Base-by-base conservation (phyloP, 345 rosid genomes). In the Dimocarpus longan region DNA sequence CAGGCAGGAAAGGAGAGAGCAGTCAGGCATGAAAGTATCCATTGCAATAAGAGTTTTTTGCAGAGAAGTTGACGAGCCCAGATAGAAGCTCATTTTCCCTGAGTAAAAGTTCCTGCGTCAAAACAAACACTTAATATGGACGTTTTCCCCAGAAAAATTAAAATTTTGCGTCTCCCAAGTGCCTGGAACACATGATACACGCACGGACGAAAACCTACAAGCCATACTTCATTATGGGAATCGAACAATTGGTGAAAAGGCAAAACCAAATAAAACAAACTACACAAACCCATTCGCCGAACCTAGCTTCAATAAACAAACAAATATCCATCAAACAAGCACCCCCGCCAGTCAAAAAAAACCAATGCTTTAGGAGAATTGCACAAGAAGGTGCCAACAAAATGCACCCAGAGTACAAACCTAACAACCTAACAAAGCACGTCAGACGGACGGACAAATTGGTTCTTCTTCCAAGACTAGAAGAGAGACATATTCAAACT, bases 71-170 rank as follows among this genome's bases (percentile, higher is more conserved):
- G 92, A 82, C 87, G 78, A 86, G 87, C 86, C 82, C 84, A 85
- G 83, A 89, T 83, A 89, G 82, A 86, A 89, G 91, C 89, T 88
- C 91, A 90, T 75, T 80, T 81, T 87, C 89, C 95, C 82, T 86
- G 85, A 85, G 90, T 81, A 84, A 83, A 75, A 71, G 88, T 80
- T 90, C 97, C 97, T 94, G 96, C 94, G 93, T 88, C 91, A 89
- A 94, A 94, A 91, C 86, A 94, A 94, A 91, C 91, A 83, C 94
- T 93, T 88, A 85, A 88, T 87, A 80, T 43, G 87, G 81, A 80
- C 79, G 72, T 71, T 74, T 79, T 77, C 85, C 74, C 82, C 86
- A 71, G 13, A 78, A 50, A 83, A 82, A 78, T 77, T 37, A 78
- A 57, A 84, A 73, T 66, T 48, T 80, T 28, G 70, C 54, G 66